Conservation (phyloP, 371 early-diverging fungal species). For the Phascolomyces articulosus region DNA sequence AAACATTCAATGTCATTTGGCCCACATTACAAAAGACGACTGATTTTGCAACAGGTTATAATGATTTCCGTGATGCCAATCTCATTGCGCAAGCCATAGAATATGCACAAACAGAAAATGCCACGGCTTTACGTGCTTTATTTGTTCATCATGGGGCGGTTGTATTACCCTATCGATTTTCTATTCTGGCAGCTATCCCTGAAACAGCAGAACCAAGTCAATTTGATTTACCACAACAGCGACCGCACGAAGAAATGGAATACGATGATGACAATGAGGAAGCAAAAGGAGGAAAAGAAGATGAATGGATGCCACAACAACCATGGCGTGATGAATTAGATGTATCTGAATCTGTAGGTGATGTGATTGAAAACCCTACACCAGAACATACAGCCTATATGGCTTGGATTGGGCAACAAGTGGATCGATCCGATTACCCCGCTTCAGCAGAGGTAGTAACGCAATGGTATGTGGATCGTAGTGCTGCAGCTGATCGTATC, state of each 20-base stretch:
- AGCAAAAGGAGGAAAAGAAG: conserved; percentile 18
- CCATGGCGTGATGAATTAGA: conserved; percentile 39
- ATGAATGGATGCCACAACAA: conserved; percentile 32
- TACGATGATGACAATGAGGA: too few relatives aligned
- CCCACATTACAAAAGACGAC: conserved; percentile 12
- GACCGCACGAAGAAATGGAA: conserved; percentile 18
- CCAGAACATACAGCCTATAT: conserved; percentile 22
- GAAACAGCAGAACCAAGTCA: conserved; percentile 55
- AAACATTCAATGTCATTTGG: conserved; percentile 64
- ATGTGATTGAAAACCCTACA: conserved; percentile 16
- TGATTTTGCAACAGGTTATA: conserved; percentile 38
- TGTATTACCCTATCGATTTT: conserved; percentile 62
- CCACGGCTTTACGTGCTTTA: conserved; percentile 60
- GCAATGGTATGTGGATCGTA: conserved; percentile 66
- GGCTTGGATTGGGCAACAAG: conserved; percentile 25
- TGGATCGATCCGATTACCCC: conserved; percentile 45
- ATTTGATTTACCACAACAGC: conserved; percentile 50
- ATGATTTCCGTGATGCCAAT: conserved; percentile 67
- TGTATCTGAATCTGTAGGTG: conserved; percentile 23
- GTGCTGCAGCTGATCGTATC: conserved; percentile 55
- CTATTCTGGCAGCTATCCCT: conserved; percentile 68
- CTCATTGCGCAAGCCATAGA: conserved; percentile 64
- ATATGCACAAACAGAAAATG: conserved; percentile 62
- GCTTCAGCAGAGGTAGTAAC: conserved; percentile 46
- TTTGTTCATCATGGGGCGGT: conserved; percentile 66